Conservation (phyloP, 257 asterid species). For the Penstemon barbatus region DNA sequence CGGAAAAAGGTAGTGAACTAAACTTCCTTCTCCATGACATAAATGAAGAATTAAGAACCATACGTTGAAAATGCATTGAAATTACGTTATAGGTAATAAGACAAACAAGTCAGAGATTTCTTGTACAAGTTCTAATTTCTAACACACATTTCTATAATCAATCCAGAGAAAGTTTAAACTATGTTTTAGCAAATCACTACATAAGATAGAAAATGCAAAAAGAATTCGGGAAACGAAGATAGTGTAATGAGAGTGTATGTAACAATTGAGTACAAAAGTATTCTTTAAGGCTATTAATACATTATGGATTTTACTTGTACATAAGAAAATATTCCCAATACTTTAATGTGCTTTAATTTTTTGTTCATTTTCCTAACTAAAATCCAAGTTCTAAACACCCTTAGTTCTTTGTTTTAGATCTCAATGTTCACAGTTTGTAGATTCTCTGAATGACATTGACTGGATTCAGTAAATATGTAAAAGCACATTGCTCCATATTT, state of each 20-base stretch:
- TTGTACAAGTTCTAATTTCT: neutral
- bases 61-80: neutral
- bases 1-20: neutral
- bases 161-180: neutral
- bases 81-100: neutral
- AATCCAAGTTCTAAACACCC: neutral
- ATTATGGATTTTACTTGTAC: no score
- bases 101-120: neutral
- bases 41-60: neutral
- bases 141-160: neutral
- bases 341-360: no score
- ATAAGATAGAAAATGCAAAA: neutral
- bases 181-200: neutral
- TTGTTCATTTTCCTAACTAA: neutral
- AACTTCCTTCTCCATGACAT: neutral
- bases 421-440: slow-evolving; percentile 4
- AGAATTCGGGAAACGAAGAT: no score
- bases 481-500: slow-evolving; percentile 3
- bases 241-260: neutral
- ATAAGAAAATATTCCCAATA: no score
- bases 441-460: neutral
- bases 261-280: neutral
- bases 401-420: neutral
- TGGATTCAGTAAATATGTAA: neutral
- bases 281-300: neutral